phyloP scores from a whole-genome alignment of 768 basidiomycete genomes.

The Tulasnella sp. region DNA sequence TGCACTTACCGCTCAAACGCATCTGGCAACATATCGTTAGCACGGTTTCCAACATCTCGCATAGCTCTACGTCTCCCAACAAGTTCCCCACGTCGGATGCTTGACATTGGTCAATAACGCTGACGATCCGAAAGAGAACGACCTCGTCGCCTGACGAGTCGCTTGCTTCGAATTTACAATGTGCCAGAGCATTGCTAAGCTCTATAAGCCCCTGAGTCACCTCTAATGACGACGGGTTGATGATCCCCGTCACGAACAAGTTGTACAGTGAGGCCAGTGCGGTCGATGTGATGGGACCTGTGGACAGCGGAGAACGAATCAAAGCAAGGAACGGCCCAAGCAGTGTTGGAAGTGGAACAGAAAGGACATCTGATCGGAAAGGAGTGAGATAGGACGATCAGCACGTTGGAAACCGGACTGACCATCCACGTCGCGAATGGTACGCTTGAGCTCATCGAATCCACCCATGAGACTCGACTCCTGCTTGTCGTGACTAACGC shows the following conservation, averaged over 20 bases:
- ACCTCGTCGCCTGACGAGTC: slow-evolving; percentile 97
- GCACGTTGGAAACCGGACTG: slow-evolving; percentile 34
- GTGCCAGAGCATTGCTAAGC: slow-evolving; percentile 78
- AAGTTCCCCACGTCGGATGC: slow-evolving; percentile 45
- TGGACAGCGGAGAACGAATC: slow-evolving; percentile 85
- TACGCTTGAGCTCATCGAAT: slow-evolving; percentile 74
- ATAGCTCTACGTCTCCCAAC: slow-evolving; percentile 86
- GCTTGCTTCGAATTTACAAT: slow-evolving; percentile 96
- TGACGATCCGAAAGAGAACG: slow-evolving; percentile 81
- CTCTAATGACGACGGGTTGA: slow-evolving; percentile 42
- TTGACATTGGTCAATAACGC: slow-evolving; percentile 75
- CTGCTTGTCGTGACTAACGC: slow-evolving; percentile 38
- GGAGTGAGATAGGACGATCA: neutral
- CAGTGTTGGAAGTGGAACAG: slow-evolving; percentile 46
- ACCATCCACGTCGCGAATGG: slow-evolving; percentile 47
- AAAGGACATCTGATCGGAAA: slow-evolving; percentile 39
- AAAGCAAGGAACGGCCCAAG: slow-evolving; percentile 86
- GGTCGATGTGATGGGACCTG: slow-evolving; percentile 93
- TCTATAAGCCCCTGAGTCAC: slow-evolving; percentile 62
- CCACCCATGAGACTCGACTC: slow-evolving; percentile 83
- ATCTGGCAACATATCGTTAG: slow-evolving; percentile 95
- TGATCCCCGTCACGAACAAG: slow-evolving; percentile 70
- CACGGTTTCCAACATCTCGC: slow-evolving; percentile 97
- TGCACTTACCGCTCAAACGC: slow-evolving; percentile 76
- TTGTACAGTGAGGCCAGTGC: slow-evolving; percentile 79